A percentile compares a stretch with the other conserved stretches of the same genome.
phyloP scores from a whole-genome alignment of 805 yeast species.

The Ogataea pilisensis region DNA sequence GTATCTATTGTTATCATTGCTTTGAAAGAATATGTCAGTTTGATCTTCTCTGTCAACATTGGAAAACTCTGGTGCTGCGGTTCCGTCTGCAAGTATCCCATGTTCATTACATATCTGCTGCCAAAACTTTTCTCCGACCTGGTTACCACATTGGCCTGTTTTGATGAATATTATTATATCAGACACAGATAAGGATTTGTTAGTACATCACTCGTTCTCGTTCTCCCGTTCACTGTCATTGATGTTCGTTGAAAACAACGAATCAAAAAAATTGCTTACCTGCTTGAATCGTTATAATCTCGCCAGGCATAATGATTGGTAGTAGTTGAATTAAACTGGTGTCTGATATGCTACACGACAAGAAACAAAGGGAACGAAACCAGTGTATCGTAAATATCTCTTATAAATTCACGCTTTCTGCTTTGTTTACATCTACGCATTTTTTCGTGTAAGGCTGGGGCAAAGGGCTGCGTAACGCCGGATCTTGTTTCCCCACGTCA shows the following conservation, averaged over 20 bases:
- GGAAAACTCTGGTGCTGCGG: constrained; percentile 37
- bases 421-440: constrained; percentile 1
- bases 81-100: constrained; percentile 69
- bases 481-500: too few relatives aligned
- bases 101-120: constrained; percentile 82
- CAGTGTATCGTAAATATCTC: too few relatives aligned
- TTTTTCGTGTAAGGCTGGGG: not conserved
- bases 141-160: constrained; percentile 93
- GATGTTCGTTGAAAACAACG: constrained; percentile 3
- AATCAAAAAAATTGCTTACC: constrained; percentile 31
- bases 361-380: too few relatives aligned
- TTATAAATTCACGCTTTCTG: too few relatives aligned
- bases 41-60: constrained; percentile 52
- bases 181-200: not conserved
- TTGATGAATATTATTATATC: too few relatives aligned
- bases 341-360: too few relatives aligned
- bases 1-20: constrained; percentile 63
- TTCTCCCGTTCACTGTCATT: constrained; percentile 4
- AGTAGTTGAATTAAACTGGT: too few relatives aligned
- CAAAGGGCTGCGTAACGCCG: not conserved
- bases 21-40: constrained; percentile 78
- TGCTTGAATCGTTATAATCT: constrained; percentile 65
- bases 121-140: constrained; percentile 93
- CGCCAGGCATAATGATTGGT: constrained; percentile 43
- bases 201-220: too few relatives aligned